Conservation (phyloP, 1,284 basidiomycete species). For the Puccinia novopanici region DNA sequence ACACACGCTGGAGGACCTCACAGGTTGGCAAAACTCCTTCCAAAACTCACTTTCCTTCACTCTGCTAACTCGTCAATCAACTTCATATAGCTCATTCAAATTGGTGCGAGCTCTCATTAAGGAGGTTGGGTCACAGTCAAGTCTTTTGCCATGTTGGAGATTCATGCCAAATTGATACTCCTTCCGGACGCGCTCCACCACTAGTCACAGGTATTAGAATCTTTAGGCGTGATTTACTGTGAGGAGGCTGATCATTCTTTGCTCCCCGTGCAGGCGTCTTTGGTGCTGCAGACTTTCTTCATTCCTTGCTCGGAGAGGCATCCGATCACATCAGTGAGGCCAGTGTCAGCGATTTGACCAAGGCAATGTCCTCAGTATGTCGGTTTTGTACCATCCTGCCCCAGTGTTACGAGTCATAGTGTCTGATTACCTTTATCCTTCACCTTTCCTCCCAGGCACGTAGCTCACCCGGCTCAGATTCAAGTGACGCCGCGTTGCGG, state of each 20-base stretch:
- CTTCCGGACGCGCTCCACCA: constrained; percentile 76
- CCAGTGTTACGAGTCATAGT: background rate
- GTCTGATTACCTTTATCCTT: background rate
- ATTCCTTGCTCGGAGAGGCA: constrained; percentile 63
- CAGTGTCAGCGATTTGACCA: constrained; percentile 83
- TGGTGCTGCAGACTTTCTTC: constrained; percentile 51
- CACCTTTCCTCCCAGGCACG: constrained; percentile 52
- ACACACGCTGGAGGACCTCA: constrained; percentile 49
- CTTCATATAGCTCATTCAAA: constrained; percentile 54
- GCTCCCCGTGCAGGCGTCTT: constrained; percentile 36
- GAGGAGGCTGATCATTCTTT: constrained; percentile 15
- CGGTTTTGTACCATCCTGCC: background rate
- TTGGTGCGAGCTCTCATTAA: constrained; percentile 63
- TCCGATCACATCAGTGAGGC: constrained; percentile 67
- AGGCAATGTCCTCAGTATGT: constrained; percentile 68
- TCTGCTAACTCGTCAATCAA: background rate
- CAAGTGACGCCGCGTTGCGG: constrained; percentile 54
- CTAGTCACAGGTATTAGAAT: constrained; percentile 77
- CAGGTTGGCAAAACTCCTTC: constrained; percentile 33
- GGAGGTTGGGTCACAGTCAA: constrained; percentile 71
- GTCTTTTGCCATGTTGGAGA: constrained; percentile 89
- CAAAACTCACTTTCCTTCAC: background rate
- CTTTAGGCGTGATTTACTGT: background rate
- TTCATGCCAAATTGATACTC: constrained; percentile 73
- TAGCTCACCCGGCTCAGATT: constrained; percentile 46